A percentile compares a stretch with the other conserved stretches of the same genome.
phyloP scores from a whole-genome alignment of 2,329 filamentous ascomycete species.

The Pseudohalonectria lignicola region DNA sequence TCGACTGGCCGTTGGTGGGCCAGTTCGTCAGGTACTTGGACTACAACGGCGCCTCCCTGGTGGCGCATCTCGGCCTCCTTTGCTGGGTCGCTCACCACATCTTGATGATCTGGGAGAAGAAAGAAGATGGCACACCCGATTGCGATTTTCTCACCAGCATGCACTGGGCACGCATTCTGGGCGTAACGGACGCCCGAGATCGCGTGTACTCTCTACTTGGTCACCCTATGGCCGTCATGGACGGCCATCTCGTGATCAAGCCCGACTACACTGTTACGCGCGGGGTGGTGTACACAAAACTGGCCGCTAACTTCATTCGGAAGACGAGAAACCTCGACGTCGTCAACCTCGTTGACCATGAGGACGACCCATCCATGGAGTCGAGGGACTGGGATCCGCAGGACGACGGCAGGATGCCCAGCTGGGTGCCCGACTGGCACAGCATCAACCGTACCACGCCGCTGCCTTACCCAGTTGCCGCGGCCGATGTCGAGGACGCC shows the following conservation, averaged over 20 bases:
- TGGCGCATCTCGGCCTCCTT: constrained; percentile 5
- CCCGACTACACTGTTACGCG: constrained; percentile 8
- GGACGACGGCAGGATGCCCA: constrained; percentile 6
- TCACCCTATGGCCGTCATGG: constrained; percentile 4
- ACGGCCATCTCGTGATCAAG: constrained; percentile 5
- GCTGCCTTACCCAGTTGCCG: constrained; percentile 1
- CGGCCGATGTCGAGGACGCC: constrained; percentile 1
- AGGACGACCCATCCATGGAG: constrained; percentile 4
- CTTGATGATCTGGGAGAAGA: constrained; percentile 7
- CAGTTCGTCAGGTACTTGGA: constrained; percentile 7
- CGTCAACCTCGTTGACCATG: constrained; percentile 8
- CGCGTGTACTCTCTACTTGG: constrained; percentile 7
- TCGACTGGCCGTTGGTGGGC: constrained; percentile 7
- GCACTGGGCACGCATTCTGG: constrained; percentile 8
- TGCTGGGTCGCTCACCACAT: constrained; percentile 8
- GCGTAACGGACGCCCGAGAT: constrained; percentile 8
- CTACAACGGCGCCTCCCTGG: constrained; percentile 6
- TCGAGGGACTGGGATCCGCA: constrained; percentile 3
- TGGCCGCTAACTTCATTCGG: constrained; percentile 6
- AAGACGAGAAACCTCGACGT: constrained; percentile 5
- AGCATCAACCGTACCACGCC: constrained; percentile 9
- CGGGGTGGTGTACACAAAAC: constrained; percentile 7
- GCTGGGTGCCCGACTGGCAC: constrained; percentile 10
- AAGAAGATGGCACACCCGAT: constrained; percentile 5
- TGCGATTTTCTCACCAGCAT: constrained; percentile 8